phyloP scores from a whole-genome alignment of 1,284 basidiomycete genomes.

The Ustilago bromivora region DNA sequence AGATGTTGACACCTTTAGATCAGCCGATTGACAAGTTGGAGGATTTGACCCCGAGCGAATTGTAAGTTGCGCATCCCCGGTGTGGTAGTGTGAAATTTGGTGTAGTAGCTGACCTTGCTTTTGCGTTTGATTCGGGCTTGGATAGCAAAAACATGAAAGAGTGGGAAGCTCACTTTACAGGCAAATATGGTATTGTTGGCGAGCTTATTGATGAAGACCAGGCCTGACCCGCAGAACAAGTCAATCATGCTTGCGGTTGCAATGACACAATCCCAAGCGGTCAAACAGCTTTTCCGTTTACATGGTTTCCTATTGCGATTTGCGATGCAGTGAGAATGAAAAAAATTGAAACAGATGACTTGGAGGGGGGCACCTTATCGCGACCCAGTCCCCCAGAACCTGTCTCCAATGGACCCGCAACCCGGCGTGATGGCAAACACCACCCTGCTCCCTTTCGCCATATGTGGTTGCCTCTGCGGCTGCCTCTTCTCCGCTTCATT shows the following conservation, averaged over 20 bases:
- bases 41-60: conserved; percentile 82
- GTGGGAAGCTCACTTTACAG: conserved; percentile 63
- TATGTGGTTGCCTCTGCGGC: conserved; percentile 15
- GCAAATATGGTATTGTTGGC: conserved; percentile 66
- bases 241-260: background rate
- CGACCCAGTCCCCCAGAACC: conserved; percentile 62
- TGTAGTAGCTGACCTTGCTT: background rate
- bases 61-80: conserved; percentile 74
- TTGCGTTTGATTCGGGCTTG: background rate
- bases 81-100: background rate
- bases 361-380: conserved; percentile 9
- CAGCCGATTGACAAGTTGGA: conserved; percentile 84
- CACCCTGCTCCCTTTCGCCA: conserved; percentile 42
- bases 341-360: background rate
- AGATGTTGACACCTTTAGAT: conserved; percentile 88
- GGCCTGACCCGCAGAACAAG: background rate
- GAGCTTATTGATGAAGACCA: conserved; percentile 64
- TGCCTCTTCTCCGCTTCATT: conserved; percentile 2
- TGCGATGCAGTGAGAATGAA: conserved; percentile 8
- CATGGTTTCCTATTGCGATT: background rate
- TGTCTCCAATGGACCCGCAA: conserved; percentile 65
- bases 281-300: background rate
- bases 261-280: background rate
- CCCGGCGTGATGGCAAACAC: conserved; percentile 67
- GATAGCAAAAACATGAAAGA: conserved; percentile 61